Evolutionary conservation across 2,329 filamentous ascomycete species (phyloP), one percentile per base, ranked within the genome.

Genomic region (Fusarium caatingaense): DNA sequence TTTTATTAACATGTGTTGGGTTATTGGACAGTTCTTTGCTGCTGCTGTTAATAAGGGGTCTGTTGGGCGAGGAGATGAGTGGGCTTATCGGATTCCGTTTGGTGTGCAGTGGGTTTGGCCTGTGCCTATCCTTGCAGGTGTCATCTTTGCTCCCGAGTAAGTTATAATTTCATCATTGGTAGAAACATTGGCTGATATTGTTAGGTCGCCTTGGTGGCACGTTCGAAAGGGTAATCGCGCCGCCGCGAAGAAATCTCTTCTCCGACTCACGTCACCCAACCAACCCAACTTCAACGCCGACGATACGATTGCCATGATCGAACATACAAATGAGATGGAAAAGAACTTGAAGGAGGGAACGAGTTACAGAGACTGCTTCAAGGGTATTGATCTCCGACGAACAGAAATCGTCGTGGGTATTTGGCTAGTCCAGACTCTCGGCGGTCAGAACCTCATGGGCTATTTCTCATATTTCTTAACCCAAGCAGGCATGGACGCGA

Each of bases 1-100:
- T 0, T 87, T 85, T 56, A 84, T 85, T 72, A 88, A 88, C 66
- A 81, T 88, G 76, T 88, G 86, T 68, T 88, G 85, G 83, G 84
- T 86, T 5, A 84, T 87, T 49, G 86, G 86, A 1, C 85, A 88
- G 64, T 81, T 88, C 67, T 80, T 86, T 47, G 81, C 82, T 1
- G 81, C 83, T 1, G 84, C 82, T 0, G 83, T 87, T 15, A 81
- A 84, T 64, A 80, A 81, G 37, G 80, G 77, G 8, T 81, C 85
- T 7, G 74, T 83, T 11, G 64, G 73, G 23, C 76, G 79, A 3
- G 66, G 74, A 1, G 81, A 83, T 25, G 67, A 85, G 49, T 86
- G 84, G 83, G 81, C 83, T 1, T 87, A 86, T 68, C 80, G 80
- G 5, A 85, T 83, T 40, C 84, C 85, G 1, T 87, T 85, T 63